Percentiles rank a stretch among this genome's conserved stretches.
phyloP scores from a whole-genome alignment of 148 eudicot genomes.

The Pouteria glomerata region DNA sequence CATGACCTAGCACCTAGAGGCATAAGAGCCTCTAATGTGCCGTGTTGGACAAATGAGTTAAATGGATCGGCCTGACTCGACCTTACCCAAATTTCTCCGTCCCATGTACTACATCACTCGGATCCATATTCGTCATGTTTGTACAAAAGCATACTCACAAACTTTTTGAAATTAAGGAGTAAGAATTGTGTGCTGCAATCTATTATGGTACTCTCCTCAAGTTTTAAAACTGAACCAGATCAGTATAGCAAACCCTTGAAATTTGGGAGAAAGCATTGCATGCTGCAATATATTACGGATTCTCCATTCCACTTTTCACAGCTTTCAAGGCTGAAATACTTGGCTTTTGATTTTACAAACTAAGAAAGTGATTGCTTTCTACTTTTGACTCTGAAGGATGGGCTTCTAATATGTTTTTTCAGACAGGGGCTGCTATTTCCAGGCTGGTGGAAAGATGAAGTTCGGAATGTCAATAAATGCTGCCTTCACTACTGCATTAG shows the following conservation, averaged over 20 bases:
- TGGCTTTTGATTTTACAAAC: not conserved
- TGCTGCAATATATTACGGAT: not conserved
- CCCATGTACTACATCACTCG: no score
- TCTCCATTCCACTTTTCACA: not conserved
- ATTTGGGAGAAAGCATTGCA: not conserved
- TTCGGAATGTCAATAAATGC: constrained; percentile 70
- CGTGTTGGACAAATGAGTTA: no score
- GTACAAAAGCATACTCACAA: no score
- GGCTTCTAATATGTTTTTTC: constrained; percentile 42
- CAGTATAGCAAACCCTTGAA: not conserved
- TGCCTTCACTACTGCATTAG: constrained; percentile 55
- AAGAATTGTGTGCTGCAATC: no score
- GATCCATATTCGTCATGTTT: no score
- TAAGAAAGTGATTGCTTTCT: not conserved
- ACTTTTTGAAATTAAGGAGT: no score
- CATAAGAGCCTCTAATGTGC: no score
- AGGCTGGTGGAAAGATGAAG: constrained; percentile 58
- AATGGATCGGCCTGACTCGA: no score
- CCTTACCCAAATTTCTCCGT: no score
- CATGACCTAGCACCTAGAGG: no score
- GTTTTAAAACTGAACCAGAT: not conserved
- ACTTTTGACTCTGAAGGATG: not conserved
- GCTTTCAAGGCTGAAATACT: not conserved
- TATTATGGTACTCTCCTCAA: not conserved
- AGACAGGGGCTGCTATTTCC: constrained; percentile 91